Percentiles rank a stretch among this genome's conserved stretches.
Conservation (phyloP, 495 filamentous ascomycete species). For the Lindgomyces ingoldianus region DNA sequence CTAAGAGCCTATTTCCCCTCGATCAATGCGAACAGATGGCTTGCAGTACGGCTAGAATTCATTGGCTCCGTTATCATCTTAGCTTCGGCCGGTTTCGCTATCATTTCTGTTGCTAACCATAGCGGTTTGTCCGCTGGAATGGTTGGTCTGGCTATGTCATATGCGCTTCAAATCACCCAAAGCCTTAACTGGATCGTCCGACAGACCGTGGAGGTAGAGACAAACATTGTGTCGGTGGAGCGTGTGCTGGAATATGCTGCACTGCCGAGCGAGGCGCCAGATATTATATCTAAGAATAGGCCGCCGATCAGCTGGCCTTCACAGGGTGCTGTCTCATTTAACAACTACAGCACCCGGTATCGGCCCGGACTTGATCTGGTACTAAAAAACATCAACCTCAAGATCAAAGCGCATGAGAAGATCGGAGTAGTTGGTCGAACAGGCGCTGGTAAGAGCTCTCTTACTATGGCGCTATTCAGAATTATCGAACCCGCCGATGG, state of each 20-base stretch:
- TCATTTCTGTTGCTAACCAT: conserved; percentile 75
- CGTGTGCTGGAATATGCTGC: conserved; percentile 93
- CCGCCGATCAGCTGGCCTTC: conserved; percentile 91
- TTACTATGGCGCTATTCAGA: conserved; percentile 91
- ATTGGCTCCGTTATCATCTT: conserved; percentile 95
- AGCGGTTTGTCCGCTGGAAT: conserved; percentile 68
- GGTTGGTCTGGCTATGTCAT: conserved; percentile 95
- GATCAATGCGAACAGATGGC: conserved; percentile 93
- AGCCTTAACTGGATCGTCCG: conserved; percentile 99
- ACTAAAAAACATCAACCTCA: conserved; percentile 85
- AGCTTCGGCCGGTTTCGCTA: conserved; percentile 76
- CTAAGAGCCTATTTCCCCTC: conserved; percentile 94
- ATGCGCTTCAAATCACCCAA: conserved; percentile 94
- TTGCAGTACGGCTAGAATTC: conserved; percentile 93
- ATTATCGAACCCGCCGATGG: conserved; percentile 87
- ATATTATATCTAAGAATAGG: conserved; percentile 83
- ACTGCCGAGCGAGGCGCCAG: conserved; percentile 91
- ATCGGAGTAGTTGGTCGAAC: conserved; percentile 96
- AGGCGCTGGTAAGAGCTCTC: conserved; percentile 92
- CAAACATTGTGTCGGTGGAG: conserved; percentile 98
- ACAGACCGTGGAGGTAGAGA: conserved; percentile 98
- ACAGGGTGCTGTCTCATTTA: conserved; percentile 85
- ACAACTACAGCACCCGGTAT: conserved; percentile 92
- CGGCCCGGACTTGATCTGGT: conserved; percentile 85
- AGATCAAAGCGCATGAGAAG: conserved; percentile 95